phyloP scores from a whole-genome alignment of 805 yeast species.

The Yamadazyma phyllophila region DNA sequence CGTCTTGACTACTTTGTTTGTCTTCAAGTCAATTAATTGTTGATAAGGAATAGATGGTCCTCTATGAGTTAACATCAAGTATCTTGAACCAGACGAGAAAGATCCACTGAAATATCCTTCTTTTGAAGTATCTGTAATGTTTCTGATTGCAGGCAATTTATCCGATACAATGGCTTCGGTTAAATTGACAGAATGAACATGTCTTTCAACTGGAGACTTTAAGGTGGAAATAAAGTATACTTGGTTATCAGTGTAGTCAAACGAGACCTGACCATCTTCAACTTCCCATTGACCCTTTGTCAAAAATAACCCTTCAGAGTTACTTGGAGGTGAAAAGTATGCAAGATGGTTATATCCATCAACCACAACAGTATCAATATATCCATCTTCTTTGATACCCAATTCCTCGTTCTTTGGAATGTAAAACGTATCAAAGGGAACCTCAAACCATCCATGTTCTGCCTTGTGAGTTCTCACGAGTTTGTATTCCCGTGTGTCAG shows the following conservation, averaged over 20 bases:
- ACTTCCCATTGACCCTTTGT: conserved; percentile 89
- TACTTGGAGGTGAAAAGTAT: conserved; percentile 68
- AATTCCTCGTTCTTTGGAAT: conserved; percentile 34
- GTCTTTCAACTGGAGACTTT: conserved; percentile 80
- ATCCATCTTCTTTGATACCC: conserved; percentile 52
- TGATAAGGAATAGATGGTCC: conserved; percentile 87
- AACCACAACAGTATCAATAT: conserved; percentile 70
- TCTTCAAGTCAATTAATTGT: conserved; percentile 50
- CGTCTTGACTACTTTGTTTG: conserved; percentile 32
- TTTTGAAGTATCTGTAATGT: conserved; percentile 28
- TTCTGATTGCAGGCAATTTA: conserved; percentile 48
- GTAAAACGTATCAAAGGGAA: conserved; percentile 29
- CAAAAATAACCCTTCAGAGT: conserved; percentile 46
- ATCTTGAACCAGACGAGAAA: conserved; percentile 79
- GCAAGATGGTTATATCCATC: conserved; percentile 76
- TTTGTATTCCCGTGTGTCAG: conserved; percentile 19
- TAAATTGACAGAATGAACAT: conserved; percentile 68
- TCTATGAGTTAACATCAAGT: conserved; percentile 61
- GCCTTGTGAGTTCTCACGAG: conserved; percentile 47
- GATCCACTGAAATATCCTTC: conserved; percentile 70
- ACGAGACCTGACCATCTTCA: conserved; percentile 61
- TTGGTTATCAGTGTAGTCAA: conserved; percentile 43
- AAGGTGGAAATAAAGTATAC: conserved; percentile 71
- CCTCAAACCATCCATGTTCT: conserved; percentile 61
- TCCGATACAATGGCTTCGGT: conserved; percentile 29